Evolutionary conservation across 2,329 filamentous ascomycete genomes (phyloP).

Genomic region (Phialocephala sp.): DNA sequence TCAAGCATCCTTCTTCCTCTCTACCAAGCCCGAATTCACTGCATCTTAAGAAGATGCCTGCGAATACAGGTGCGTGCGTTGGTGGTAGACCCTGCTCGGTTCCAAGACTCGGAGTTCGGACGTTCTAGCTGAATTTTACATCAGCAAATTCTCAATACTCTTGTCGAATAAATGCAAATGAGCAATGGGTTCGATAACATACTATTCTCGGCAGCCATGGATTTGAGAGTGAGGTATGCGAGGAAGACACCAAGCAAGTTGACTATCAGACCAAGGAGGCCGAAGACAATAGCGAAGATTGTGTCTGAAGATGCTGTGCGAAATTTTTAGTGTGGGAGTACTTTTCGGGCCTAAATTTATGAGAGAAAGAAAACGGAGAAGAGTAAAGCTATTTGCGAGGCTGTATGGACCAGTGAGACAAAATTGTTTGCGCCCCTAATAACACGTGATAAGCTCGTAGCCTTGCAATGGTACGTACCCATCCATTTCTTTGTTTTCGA

Average conservation of each 20-base stretch:
- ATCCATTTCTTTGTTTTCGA: no score
- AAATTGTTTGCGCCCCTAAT: no score
- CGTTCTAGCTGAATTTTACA: no score
- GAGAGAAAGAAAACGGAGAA: background rate
- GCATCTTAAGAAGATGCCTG: no score
- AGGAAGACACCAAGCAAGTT: background rate
- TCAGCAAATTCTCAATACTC: background rate
- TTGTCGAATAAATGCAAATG: background rate
- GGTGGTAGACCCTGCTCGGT: background rate
- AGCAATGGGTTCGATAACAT: background rate
- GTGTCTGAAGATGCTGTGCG: conserved; percentile 11
- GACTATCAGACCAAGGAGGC: conserved; percentile 1
- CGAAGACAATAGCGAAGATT: conserved; percentile 12
- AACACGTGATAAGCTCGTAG: no score
- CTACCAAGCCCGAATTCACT: no score
- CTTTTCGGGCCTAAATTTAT: background rate
- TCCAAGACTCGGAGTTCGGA: no score
- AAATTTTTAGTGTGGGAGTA: background rate
- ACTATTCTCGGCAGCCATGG: background rate
- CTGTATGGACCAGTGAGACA: background rate
- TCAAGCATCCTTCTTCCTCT: no score
- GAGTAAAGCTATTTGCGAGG: background rate
- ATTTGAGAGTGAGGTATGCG: conserved; percentile 12
- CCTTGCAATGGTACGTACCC: no score
- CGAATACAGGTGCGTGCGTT: background rate